Evolutionary conservation across 148 eudicot species (phyloP).

Genomic region (Vaccinium corymbosum): DNA sequence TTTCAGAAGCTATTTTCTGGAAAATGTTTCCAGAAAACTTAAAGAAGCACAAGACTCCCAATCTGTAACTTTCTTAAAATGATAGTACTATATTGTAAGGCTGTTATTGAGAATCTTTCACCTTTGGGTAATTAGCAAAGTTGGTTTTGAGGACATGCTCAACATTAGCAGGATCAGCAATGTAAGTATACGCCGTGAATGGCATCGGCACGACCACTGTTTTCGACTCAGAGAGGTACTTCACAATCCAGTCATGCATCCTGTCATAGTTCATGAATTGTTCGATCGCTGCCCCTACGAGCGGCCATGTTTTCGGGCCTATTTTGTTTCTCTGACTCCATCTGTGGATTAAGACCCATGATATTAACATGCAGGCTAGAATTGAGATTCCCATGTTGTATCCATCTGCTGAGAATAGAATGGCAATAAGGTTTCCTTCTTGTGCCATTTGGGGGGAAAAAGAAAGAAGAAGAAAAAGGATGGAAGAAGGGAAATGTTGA

Average conservation of each 20-base stretch:
- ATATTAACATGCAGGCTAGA: conserved; percentile 33
- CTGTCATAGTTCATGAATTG: conserved; percentile 65
- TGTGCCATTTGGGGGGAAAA: conserved; percentile 13
- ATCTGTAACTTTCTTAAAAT: background rate
- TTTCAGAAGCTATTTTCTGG: too few relatives aligned
- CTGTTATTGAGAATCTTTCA: conserved; percentile 7
- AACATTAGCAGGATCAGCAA: conserved; percentile 82
- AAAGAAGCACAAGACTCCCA: background rate
- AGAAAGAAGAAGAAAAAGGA: background rate
- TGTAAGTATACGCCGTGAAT: conserved; percentile 76
- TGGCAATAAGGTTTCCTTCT: background rate
- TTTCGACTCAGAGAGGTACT: conserved; percentile 50
- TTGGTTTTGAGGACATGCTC: conserved; percentile 93
- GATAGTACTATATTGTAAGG: background rate
- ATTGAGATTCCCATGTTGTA: conserved; percentile 28
- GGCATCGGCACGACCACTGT: conserved; percentile 84
- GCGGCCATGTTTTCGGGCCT: conserved; percentile 93
- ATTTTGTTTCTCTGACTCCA: conserved; percentile 60
- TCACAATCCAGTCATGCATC: conserved; percentile 92
- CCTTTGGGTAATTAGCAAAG: conserved; percentile 90
- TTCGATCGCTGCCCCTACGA: conserved; percentile 74
- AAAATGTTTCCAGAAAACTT: too few relatives aligned
- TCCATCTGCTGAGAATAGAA: conserved; percentile 9
- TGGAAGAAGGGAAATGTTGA: conserved; percentile 9
- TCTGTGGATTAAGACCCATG: conserved; percentile 72